A percentile compares a stretch with the other conserved stretches of the same genome.
Conservation (phyloP, 2,329 filamentous ascomycete genomes). For the Anthostomella pinea region DNA sequence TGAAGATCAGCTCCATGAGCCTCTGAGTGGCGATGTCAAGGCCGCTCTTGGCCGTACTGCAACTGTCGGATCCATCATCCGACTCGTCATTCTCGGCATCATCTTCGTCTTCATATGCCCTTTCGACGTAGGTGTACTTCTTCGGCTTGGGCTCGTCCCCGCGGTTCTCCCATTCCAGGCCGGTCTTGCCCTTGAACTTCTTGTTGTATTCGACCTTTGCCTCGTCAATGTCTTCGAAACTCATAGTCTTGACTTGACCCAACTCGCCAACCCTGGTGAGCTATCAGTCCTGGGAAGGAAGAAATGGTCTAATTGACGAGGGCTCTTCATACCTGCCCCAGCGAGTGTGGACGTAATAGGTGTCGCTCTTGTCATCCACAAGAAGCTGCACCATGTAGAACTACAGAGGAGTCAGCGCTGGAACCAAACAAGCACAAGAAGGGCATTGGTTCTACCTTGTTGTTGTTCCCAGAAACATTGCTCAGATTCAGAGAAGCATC, state of each 20-base stretch:
- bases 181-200: conserved; percentile 21
- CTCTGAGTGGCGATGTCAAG: conserved; percentile 41
- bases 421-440: neutral
- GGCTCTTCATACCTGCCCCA: conserved; percentile 19
- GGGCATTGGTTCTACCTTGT: conserved; percentile 4
- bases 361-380: conserved; percentile 9
- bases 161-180: conserved; percentile 15
- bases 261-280: conserved; percentile 16
- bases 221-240: conserved; percentile 12
- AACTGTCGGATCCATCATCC: conserved; percentile 11
- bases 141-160: conserved; percentile 14
- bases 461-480: conserved; percentile 19
- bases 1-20: conserved; percentile 78
- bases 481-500: conserved; percentile 18
- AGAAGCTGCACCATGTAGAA: conserved; percentile 20
- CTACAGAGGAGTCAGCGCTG: neutral
- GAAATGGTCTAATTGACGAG: neutral
- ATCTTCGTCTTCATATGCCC: conserved; percentile 12
- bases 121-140: conserved; percentile 18
- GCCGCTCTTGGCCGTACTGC: conserved; percentile 10
- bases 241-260: conserved; percentile 17
- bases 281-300: neutral
- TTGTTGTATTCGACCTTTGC: conserved; percentile 13
- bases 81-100: conserved; percentile 7
- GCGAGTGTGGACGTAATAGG: conserved; percentile 12